Evolutionary conservation across 2,329 filamentous ascomycete genomes (phyloP).

Genomic region (Calonectria pseudoreteaudii): DNA sequence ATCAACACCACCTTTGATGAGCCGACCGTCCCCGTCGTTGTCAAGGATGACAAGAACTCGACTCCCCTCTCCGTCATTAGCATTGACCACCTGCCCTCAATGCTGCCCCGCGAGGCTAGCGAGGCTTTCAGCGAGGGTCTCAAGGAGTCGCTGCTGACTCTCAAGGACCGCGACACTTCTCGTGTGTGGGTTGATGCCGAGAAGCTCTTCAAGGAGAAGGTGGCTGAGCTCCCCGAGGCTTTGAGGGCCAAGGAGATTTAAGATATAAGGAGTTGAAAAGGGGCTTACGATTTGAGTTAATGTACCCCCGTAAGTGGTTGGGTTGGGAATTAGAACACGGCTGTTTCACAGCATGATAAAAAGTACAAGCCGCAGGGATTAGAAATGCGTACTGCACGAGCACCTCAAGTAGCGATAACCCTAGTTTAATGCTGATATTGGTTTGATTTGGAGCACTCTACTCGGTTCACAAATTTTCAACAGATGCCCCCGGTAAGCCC

Average conservation of each 20-base stretch:
- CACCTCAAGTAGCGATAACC: not conserved
- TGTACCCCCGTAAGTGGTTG: not conserved
- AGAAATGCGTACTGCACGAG: not conserved
- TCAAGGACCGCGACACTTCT: slow-evolving; percentile 79
- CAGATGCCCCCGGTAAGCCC: not conserved
- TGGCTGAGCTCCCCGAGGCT: slow-evolving; percentile 51
- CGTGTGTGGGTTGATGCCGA: slow-evolving; percentile 89
- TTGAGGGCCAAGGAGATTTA: slow-evolving; percentile 39
- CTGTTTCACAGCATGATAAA: not conserved
- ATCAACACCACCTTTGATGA: slow-evolving; percentile 88
- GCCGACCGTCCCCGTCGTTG: slow-evolving; percentile 76
- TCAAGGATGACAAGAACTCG: not conserved
- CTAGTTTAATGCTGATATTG: not conserved
- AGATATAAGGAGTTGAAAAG: not conserved
- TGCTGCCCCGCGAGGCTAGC: not conserved
- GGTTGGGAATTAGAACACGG: not conserved
- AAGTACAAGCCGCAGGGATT: not conserved
- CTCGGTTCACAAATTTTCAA: not conserved
- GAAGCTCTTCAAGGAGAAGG: slow-evolving; percentile 87
- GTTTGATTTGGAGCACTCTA: not conserved
- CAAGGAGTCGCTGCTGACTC: slow-evolving; percentile 48
- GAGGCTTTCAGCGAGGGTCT: not conserved
- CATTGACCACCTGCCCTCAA: not conserved
- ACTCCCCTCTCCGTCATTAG: not conserved
- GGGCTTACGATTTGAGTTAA: not conserved